Conservation (phyloP, 345 rosid genomes). For the Euphorbia peplus region DNA sequence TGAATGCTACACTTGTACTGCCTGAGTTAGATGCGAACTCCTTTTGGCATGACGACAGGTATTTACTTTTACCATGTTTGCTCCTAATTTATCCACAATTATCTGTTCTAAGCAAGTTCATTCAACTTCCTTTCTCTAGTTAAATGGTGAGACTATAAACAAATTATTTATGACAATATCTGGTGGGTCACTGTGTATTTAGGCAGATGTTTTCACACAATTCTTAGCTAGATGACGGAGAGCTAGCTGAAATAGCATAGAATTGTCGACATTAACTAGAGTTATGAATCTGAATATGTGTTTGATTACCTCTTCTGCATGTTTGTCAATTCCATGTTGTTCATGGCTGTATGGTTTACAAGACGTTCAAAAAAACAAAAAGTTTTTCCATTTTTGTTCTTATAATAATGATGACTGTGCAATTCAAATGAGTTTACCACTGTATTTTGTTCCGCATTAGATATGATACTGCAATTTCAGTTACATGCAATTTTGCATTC, state of each 20-base stretch:
- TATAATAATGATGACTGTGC: not conserved
- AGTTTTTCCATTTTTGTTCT: no score
- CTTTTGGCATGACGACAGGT: slow-evolving; percentile 99
- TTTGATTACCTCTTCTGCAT: not conserved
- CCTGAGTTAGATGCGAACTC: slow-evolving; percentile 98
- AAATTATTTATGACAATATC: not conserved
- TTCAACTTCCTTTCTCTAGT: not conserved
- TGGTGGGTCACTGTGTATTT: not conserved
- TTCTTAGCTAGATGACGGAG: not conserved
- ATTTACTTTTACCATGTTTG: slow-evolving; percentile 17
- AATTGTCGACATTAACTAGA: not conserved
- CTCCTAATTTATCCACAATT: not conserved
- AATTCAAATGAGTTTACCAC: not conserved
- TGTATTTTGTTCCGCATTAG: not conserved
- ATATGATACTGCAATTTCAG: not conserved
- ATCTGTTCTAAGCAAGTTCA: not conserved
- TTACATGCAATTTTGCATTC: slow-evolving; percentile 5
- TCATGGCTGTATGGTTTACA: not conserved
- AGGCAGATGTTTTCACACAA: not conserved
- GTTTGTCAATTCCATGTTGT: not conserved
- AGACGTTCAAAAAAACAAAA: not conserved
- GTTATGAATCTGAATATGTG: not conserved
- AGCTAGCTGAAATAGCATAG: not conserved
- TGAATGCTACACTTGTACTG: slow-evolving; percentile 97
- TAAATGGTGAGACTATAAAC: not conserved